phyloP scores from a whole-genome alignment of 139 green algal genomes.

The Pedinophyceae sp. region DNA sequence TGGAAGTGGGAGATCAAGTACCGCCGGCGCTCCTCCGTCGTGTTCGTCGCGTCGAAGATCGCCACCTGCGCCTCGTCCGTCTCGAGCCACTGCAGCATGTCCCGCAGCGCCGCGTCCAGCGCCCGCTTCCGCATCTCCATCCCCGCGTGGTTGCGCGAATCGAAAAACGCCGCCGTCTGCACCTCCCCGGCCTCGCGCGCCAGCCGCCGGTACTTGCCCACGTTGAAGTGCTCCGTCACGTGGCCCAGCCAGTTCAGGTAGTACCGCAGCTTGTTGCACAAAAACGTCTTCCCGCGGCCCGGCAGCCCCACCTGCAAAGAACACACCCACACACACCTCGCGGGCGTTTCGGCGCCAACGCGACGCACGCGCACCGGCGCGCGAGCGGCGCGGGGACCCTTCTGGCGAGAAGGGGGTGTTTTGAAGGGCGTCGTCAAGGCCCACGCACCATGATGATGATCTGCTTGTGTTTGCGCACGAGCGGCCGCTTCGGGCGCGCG shows the following conservation, averaged over 20 bases:
- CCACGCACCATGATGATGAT: constrained; percentile 78
- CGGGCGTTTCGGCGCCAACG: no score
- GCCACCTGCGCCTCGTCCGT: constrained; percentile 61
- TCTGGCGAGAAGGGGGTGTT: no score
- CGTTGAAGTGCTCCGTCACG: constrained; percentile 82
- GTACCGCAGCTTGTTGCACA: constrained; percentile 76
- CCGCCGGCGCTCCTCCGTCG: constrained; percentile 48
- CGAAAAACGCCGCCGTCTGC: constrained; percentile 76
- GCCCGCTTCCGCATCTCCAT: constrained; percentile 49
- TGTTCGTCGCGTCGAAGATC: constrained; percentile 94
- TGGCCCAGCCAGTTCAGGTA: constrained; percentile 86
- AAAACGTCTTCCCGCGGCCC: constrained; percentile 81
- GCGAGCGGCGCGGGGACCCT: no score
- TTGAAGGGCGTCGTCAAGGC: no score
- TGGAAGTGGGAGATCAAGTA: constrained; percentile 58
- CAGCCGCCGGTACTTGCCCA: constrained; percentile 69
- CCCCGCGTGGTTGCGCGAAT: constrained; percentile 59
- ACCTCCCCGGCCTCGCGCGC: constrained; percentile 22
- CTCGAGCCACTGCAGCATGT: constrained; percentile 66
- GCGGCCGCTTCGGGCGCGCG: neutral
- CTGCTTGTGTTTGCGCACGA: constrained; percentile 47
- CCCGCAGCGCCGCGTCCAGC: constrained; percentile 59
- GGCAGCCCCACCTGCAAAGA: constrained; percentile 79
- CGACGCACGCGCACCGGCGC: no score
- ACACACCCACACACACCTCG: no score